Percentiles rank a stretch among this genome's conserved stretches.
Evolutionary conservation across 805 yeast genomes (phyloP).

Genomic region (Zygoascus biomembranicola): DNA sequence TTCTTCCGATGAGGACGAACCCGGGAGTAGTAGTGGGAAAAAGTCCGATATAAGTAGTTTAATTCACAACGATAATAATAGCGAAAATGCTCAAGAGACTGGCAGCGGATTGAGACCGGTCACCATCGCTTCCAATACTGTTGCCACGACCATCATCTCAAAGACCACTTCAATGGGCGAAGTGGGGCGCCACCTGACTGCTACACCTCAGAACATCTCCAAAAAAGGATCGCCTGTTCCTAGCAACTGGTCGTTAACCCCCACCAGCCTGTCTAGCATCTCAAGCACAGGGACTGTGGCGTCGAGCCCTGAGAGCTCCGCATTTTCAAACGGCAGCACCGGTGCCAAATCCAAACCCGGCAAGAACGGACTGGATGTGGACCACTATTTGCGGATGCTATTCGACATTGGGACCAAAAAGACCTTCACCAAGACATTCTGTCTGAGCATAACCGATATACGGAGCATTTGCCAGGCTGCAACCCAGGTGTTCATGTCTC

Average conservation of each 20-base stretch:
- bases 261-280: background rate
- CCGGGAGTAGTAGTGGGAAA: slow-evolving; percentile 19
- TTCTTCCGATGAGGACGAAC: slow-evolving; percentile 22
- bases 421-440: slow-evolving; percentile 73
- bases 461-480: slow-evolving; percentile 72
- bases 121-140: background rate
- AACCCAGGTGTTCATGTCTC: slow-evolving; percentile 75
- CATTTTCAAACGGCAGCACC: background rate
- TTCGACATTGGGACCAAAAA: slow-evolving; percentile 75
- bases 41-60: background rate
- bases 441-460: slow-evolving; percentile 75
- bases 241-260: background rate
- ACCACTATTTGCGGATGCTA: slow-evolving; percentile 54
- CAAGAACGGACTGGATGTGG: slow-evolving; percentile 52
- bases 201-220: background rate
- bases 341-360: slow-evolving; percentile 20
- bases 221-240: background rate
- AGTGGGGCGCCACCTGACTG: background rate
- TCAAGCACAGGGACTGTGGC: background rate
- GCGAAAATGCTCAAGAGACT: background rate
- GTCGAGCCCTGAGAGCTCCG: background rate
- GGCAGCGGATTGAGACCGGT: background rate
- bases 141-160: background rate
- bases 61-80: background rate
- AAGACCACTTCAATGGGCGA: background rate